Base-by-base conservation (phyloP, 805 yeast genomes). In the Saccharomycopsis sp. region DNA sequence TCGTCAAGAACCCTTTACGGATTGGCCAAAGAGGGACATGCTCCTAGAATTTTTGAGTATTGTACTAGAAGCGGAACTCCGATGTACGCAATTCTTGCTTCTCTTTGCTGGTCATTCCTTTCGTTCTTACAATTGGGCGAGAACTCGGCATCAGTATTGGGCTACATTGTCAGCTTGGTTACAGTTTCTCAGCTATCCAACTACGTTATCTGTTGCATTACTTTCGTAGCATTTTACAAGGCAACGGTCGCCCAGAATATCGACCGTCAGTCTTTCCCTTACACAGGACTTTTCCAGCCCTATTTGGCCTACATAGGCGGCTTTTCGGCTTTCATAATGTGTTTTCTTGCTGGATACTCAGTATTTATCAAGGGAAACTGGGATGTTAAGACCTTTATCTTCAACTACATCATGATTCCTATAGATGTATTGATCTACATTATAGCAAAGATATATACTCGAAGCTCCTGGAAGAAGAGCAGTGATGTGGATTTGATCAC, bases 21-120 rank as follows among this genome's bases (percentile, higher is more conserved):
- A 1, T 73, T 88, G 70, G 87, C 94, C 0, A 70, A 80, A 34
- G 82, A 80, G 65, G 91, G 93, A 0, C 80, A 81, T 61, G 93
- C 94, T 1, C 96, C 96, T 9, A 73, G 73, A 44, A 64, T 87
- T 51, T 87, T 89, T 64, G 72, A 81, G 12, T 74, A 72, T 61
- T 86, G 93, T 66, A 79, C 83, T 63, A 77, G 75, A 53, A 75
- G 78, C 50, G 96, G 96, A 59, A 86, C 86, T 12, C 96, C 96
- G 7, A 75, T 86, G 35, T 74, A 75, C 60, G 77, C 88, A 2
- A 84, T 85, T 19, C 58, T 70, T 3, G 73, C 78, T 8, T 75
- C 84, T 7, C 68, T 80, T 44, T 65, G 73, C n/a, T 86, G 89
- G 80, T 84, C 89, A 0, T 71, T 84, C 52, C 68, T 87, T 19